phyloP scores from a whole-genome alignment of 2,329 filamentous ascomycete genomes.

The Davidsoniella australis region DNA sequence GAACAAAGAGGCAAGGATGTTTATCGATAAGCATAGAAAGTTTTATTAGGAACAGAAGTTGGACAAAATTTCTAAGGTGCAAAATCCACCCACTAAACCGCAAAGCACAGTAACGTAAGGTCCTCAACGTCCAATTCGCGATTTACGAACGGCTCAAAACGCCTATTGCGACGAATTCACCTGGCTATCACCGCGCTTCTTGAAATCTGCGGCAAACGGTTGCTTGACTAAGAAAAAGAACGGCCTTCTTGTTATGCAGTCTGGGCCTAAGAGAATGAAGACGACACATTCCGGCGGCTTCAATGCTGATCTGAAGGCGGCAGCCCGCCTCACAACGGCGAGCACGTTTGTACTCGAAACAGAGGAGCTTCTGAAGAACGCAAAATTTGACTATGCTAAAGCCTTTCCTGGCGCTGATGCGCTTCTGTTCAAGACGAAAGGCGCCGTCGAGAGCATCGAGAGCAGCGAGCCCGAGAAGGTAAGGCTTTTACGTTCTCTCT shows the following conservation, averaged over 20 bases:
- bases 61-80: conserved; percentile 9
- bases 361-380: conserved; percentile 39
- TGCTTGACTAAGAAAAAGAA: not conserved
- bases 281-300: conserved; percentile 25
- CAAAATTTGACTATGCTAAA: conserved; percentile 33
- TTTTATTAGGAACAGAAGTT: not conserved
- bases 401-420: conserved; percentile 31
- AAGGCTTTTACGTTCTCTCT: conserved; percentile 16
- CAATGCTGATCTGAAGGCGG: conserved; percentile 24
- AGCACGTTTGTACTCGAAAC: conserved; percentile 42
- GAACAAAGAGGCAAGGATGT: too few relatives aligned
- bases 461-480: conserved; percentile 34
- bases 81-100: too few relatives aligned
- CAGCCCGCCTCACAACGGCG: conserved; percentile 27
- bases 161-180: not conserved
- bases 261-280: conserved; percentile 31
- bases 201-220: too few relatives aligned
- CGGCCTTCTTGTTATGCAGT: conserved; percentile 24
- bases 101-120: too few relatives aligned
- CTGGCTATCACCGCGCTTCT: not conserved
- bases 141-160: not conserved
- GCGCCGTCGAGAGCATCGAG: conserved; percentile 32
- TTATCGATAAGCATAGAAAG: conserved; percentile 9
- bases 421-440: conserved; percentile 34
- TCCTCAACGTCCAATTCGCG: too few relatives aligned